Conservation (phyloP, 768 basidiomycete genomes). For the Mycena vulgaris region DNA sequence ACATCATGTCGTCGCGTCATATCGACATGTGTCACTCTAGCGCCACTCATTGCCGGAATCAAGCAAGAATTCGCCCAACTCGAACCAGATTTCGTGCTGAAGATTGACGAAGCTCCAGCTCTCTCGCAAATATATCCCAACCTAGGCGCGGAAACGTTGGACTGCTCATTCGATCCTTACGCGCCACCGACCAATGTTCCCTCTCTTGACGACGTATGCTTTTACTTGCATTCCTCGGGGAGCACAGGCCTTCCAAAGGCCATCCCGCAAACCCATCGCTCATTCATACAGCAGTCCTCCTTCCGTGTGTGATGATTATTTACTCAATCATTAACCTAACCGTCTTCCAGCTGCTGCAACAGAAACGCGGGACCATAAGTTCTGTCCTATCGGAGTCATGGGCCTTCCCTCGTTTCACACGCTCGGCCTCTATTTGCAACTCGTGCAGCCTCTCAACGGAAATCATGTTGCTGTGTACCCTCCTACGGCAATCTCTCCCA, state of each 20-base stretch:
- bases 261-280: slow-evolving; percentile 52
- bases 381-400: slow-evolving; percentile 27
- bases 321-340: not conserved
- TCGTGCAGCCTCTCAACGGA: slow-evolving; percentile 39
- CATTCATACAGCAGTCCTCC: slow-evolving; percentile 49
- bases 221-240: slow-evolving; percentile 65
- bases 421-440: slow-evolving; percentile 36
- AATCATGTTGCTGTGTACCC: slow-evolving; percentile 1
- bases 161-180: not conserved
- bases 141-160: not conserved
- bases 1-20: not conserved
- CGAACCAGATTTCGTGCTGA: not conserved
- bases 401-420: slow-evolving; percentile 48
- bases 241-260: slow-evolving; percentile 64
- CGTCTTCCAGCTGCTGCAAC: not conserved
- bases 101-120: not conserved
- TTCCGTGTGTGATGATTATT: slow-evolving; percentile 47
- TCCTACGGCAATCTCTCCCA: slow-evolving; percentile 40
- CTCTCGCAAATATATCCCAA: not conserved
- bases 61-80: not conserved
- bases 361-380: not conserved
- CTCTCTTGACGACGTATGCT: not conserved
- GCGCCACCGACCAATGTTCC: not conserved
- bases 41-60: not conserved
- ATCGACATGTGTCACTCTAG: not conserved